Evolutionary conservation across 2,329 filamentous ascomycete genomes (phyloP), one percentile per base, ranked within the genome.

Genomic region (Aspergillus pseudoglaucus): DNA sequence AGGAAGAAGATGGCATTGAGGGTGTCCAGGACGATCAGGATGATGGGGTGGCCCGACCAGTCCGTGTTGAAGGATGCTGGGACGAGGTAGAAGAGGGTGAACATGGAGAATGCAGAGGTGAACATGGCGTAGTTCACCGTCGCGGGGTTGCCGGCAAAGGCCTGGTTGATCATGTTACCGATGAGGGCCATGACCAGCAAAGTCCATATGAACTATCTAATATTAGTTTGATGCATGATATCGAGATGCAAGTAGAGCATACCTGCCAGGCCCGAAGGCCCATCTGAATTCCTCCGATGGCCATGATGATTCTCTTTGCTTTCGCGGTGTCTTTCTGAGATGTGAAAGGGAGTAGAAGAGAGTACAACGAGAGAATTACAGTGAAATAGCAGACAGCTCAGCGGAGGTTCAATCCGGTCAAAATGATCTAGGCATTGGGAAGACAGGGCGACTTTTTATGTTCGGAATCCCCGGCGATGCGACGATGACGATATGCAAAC

Each of bases 91-190:
- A 78, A 61, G 6, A 77, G 64, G 4, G 75, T 65, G 17, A 78
- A 47, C 59, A 76, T 68, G 9, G 69, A 69, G 53, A 77, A 78
- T 1, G 71, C 70, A 8, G 71, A 58, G 6, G 67, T 61, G 53
- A 75, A 78, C 62, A 78, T 75, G 52, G 67, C 57, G 59, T 75
- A 79, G 63, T 79, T 78, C 68, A 85, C 71, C 45, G 81, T 73
- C 18, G 76, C 71, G 2, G 80, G 76, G 57, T 81, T 79, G 23
- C 80, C 78, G 45, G 69, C 58, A 49, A 68, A 69, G 4, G 75
- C 67, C 35, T 74, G 68, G 45, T 73, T 71, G 61, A 84, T 81
- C 71, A 83, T 82, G 72, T 83, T 81, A 56, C 80, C 82, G 56
- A 82, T 63, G 41, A 85, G 71, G 10, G 79, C 73, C 71, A 83